Conservation (phyloP, 2,329 filamentous ascomycete species). For the Sporothrix luriei region DNA sequence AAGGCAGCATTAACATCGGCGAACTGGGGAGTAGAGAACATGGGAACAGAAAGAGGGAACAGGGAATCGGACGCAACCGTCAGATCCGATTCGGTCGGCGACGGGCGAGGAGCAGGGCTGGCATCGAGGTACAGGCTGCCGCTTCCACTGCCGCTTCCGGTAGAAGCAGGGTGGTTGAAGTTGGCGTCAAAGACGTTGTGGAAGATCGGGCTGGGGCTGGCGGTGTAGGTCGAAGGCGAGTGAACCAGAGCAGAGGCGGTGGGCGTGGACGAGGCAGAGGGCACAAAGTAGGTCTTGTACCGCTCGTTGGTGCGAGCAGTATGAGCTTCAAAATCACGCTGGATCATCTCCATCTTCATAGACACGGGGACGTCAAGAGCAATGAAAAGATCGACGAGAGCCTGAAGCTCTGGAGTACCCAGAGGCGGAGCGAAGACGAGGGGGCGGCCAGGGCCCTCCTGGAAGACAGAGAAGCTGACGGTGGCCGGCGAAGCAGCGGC, state of each 20-base stretch:
- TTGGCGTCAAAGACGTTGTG: constrained; percentile 46
- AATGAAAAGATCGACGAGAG: constrained; percentile 61
- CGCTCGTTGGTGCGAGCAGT: constrained; percentile 56
- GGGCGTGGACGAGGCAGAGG: constrained; percentile 1
- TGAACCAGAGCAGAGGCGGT: constrained; percentile 37
- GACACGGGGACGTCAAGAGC: constrained; percentile 49
- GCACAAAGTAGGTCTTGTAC: constrained; percentile 63
- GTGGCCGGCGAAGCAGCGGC: constrained; percentile 5
- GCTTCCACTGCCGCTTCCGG: constrained; percentile 27
- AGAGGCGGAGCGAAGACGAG: constrained; percentile 69
- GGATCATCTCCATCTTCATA: constrained; percentile 48
- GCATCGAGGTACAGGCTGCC: constrained; percentile 30
- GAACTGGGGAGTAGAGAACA: constrained; percentile 39
- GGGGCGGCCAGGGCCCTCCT: constrained; percentile 58
- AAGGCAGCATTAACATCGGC: constrained; percentile 32
- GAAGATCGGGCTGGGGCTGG: constrained; percentile 47
- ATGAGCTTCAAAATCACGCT: constrained; percentile 36
- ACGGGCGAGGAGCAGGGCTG: constrained; percentile 28
- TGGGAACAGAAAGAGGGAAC: constrained; percentile 30
- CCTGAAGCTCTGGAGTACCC: constrained; percentile 62
- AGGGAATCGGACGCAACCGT: constrained; percentile 39
- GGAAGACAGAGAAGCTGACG: constrained; percentile 59
- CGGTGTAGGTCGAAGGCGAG: constrained; percentile 51
- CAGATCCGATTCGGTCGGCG: constrained; percentile 45
- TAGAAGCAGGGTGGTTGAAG: constrained; percentile 10